Base-by-base conservation (phyloP, 352 stramenopile species). In the Phytophthora capsici region DNA sequence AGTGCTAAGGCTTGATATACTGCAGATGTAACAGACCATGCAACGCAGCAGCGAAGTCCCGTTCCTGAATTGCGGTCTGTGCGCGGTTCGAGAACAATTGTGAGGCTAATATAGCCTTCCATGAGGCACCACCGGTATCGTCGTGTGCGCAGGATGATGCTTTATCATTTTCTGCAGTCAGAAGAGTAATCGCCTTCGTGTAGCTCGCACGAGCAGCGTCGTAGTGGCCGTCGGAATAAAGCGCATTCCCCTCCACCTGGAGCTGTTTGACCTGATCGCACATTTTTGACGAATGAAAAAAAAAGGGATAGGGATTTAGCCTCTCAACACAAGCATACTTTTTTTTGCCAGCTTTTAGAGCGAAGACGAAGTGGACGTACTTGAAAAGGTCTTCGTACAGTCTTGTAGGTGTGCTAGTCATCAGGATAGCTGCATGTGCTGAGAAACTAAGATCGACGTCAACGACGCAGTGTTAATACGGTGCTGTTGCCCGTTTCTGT, bases 61-160 rank as follows among this genome's bases (percentile, higher is more conserved):
- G 83, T 61, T 94, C 78, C 56, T 94, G 86, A 57, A 90, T 84
- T 45, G 70, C 71, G 1, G 82, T 90, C 46, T 90, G 85, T 30
- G 83, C 81, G 34, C 82, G 78, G 61, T 94, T 94, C 0, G 85
- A 84, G 48, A 69, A 66, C 62, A 91, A 60, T 64, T 85, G 71
- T 26, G 80, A 71, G 41, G 70, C 44, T 36, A 69, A 62, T 32
- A 66, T 40, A 44, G 65, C 23, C 25, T 65, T 41, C 57, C 64
- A 73, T 6, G 58, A 69, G 45, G 13, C 38, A 38, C 9, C 23
- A 13, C 51, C 20, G 12, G 9, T 20, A 23, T 28, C 12, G 3
- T 4, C 28, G 14, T 46, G 6, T 23, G 28, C 36, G 3, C 30
- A 53, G 40, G 19, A 54, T 1, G 56, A 40, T 5, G 48, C 50